Percentiles rank a stretch among this genome's conserved stretches.
Evolutionary conservation across 805 yeast species (phyloP).

Genomic region (Cyberlindnera nakhonratchasimensis): DNA sequence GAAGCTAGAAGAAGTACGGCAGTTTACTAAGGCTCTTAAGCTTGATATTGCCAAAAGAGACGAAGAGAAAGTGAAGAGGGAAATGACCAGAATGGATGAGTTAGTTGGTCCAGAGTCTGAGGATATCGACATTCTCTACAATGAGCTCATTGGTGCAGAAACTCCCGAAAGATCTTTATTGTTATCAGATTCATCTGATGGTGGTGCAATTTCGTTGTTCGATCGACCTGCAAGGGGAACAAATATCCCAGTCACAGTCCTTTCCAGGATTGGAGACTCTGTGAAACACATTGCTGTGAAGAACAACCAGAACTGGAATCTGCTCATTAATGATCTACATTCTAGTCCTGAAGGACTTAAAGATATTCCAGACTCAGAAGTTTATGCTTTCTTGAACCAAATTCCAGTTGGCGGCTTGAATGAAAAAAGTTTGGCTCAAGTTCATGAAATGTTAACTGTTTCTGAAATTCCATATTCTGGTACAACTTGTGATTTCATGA

Average conservation of each 20-base stretch:
- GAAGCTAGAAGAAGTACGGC: slow-evolving; percentile 21
- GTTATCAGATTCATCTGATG: not conserved
- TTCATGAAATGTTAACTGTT: slow-evolving; percentile 33
- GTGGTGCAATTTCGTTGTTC: slow-evolving; percentile 14
- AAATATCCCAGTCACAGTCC: slow-evolving; percentile 34
- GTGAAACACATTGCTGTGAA: slow-evolving; percentile 38
- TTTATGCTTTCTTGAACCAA: slow-evolving; percentile 32
- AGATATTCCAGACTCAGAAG: slow-evolving; percentile 30
- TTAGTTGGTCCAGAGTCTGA: slow-evolving; percentile 18
- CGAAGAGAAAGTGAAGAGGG: slow-evolving; percentile 16
- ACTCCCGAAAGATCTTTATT: not conserved
- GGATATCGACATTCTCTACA: slow-evolving; percentile 21
- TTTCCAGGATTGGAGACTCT: slow-evolving; percentile 39
- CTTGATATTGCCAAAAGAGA: slow-evolving; percentile 13
- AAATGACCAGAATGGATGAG: slow-evolving; percentile 14
- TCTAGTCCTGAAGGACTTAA: slow-evolving; percentile 33
- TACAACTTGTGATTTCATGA: slow-evolving; percentile 34
- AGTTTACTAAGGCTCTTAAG: slow-evolving; percentile 17
- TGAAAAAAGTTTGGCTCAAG: slow-evolving; percentile 25
- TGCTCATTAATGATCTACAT: slow-evolving; percentile 27
- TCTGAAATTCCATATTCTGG: slow-evolving; percentile 29
- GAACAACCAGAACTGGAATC: slow-evolving; percentile 42
- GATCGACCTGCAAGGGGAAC: slow-evolving; percentile 26
- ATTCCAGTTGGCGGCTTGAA: slow-evolving; percentile 37
- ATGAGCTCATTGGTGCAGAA: slow-evolving; percentile 9